Evolutionary conservation across 371 early-diverging fungal species (phyloP), one percentile per base, ranked within the genome.

Genomic region (Haplosporangium sp.): DNA sequence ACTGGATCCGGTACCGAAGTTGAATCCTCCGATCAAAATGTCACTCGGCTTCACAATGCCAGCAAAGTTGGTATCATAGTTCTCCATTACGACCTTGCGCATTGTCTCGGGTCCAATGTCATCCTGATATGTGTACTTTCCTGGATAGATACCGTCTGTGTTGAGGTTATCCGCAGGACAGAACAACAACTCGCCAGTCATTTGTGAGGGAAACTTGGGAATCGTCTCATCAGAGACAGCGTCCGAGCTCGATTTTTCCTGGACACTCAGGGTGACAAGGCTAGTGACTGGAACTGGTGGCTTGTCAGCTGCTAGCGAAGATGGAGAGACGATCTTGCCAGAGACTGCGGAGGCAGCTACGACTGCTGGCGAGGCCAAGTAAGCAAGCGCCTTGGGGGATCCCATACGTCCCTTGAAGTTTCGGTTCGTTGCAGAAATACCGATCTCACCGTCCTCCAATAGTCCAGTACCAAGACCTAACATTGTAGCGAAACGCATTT

Each of bases 321-420:
- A 79, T 5, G 95, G 95, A 14, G 90, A 89, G 41, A 90, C 84
- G 56, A 96, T 96, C 56, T 88, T 85, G 37, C 96, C 97, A 58
- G 88, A 82, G 10, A 95, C 80, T 6, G 96, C 95, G 18, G 95
- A 95, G 7, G 95, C 96, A 36, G 96, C 95, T 5, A 97, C 96
- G 1, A 96, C 93, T 52, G 95, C 94, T 13, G 98, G 98, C 0
- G 96, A 95, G 1, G 97, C 93, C 55, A 98, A 87, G 70, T 97
- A 98, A 0, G 96, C 95, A 48, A 91, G 85, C 0, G 98, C 95
- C 40, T 82, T 87, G 38, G 94, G 94, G 0, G 95, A 94, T 41
- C 98, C 98, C 98, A 98, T 98, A 42, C 98, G 91, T 43, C 98
- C 98, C 86, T 97, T 97, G 83, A 94, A 98, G 83, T 98, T 98